Evolutionary conservation across 2,329 filamentous ascomycete genomes (phyloP).

Genomic region (Colletotrichum euphorbiae): DNA sequence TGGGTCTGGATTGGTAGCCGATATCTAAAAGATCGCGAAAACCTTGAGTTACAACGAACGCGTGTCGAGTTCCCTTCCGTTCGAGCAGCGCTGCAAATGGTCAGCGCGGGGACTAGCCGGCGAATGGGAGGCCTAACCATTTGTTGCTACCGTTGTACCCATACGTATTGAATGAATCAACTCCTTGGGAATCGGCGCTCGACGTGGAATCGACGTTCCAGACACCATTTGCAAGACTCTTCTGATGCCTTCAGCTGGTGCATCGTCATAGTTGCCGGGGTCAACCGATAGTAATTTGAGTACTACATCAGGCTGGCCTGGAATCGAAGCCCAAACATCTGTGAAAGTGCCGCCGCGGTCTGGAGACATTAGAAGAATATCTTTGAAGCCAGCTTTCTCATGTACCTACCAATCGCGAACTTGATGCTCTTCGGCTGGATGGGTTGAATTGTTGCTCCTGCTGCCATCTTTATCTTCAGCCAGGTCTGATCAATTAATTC

Average conservation of each 20-base stretch:
- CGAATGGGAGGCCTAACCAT: slow-evolving; percentile 55
- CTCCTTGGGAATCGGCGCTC: slow-evolving; percentile 30
- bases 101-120: too few species aligned
- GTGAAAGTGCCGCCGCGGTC: slow-evolving; percentile 69
- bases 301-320: slow-evolving; percentile 67
- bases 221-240: slow-evolving; percentile 51
- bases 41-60: slow-evolving; percentile 74
- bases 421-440: not conserved
- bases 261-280: slow-evolving; percentile 78
- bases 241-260: slow-evolving; percentile 78
- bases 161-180: slow-evolving; percentile 75
- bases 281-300: slow-evolving; percentile 80
- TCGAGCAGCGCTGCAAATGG: slow-evolving; percentile 66
- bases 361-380: not conserved
- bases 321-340: slow-evolving; percentile 58
- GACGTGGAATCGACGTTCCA: slow-evolving; percentile 19
- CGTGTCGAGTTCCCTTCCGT: slow-evolving; percentile 77
- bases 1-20: slow-evolving; percentile 78
- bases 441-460: accelerated
- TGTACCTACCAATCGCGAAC: not conserved
- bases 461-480: not conserved
- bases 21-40: slow-evolving; percentile 75
- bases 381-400: too few species aligned
- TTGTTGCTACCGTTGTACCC: slow-evolving; percentile 83
- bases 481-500: not conserved